Evolutionary conservation across 345 rosid species (phyloP).

Genomic region (Linum tenue): DNA sequence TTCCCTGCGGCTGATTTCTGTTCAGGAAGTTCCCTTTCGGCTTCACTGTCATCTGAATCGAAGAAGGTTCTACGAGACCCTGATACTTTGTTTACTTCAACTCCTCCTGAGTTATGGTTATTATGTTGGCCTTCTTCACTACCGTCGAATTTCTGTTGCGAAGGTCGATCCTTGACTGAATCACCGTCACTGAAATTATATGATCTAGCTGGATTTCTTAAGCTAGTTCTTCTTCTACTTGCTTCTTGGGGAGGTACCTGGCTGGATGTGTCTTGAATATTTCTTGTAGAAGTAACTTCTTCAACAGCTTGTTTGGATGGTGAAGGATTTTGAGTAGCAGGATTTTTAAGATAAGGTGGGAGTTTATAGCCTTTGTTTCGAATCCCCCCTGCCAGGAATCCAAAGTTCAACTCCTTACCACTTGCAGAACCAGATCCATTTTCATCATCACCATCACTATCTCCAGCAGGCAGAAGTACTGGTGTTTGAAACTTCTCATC

Average conservation of each 20-base stretch:
- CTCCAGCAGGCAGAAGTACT: background rate
- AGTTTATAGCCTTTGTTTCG: constrained; percentile 37
- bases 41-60: constrained; percentile 30
- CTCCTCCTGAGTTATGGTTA: background rate
- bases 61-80: constrained; percentile 25
- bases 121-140: constrained; percentile 9
- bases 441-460: constrained; percentile 14
- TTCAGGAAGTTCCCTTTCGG: constrained; percentile 30
- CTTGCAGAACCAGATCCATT: constrained; percentile 29
- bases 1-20: constrained; percentile 21
- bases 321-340: constrained; percentile 16
- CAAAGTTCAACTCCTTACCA: constrained; percentile 34
- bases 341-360: constrained; percentile 37
- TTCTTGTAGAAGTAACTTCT: constrained; percentile 1
- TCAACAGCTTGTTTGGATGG: constrained; percentile 27
- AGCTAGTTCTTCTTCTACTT: constrained; percentile 20
- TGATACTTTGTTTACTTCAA: constrained; percentile 24
- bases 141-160: constrained; percentile 18
- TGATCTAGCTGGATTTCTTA: constrained; percentile 16
- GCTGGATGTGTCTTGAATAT: constrained; percentile 22
- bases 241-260: constrained; percentile 19
- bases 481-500: background rate
- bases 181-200: constrained; percentile 30
- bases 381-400: constrained; percentile 42
- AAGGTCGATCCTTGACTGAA: constrained; percentile 22